Percentiles rank a stretch among this genome's conserved stretches.
These are phyloP conservation scores for Ustilago curta DNA, from an alignment of 1,284 basidiomycete genomes.

Conservation along the genomic window DNA sequence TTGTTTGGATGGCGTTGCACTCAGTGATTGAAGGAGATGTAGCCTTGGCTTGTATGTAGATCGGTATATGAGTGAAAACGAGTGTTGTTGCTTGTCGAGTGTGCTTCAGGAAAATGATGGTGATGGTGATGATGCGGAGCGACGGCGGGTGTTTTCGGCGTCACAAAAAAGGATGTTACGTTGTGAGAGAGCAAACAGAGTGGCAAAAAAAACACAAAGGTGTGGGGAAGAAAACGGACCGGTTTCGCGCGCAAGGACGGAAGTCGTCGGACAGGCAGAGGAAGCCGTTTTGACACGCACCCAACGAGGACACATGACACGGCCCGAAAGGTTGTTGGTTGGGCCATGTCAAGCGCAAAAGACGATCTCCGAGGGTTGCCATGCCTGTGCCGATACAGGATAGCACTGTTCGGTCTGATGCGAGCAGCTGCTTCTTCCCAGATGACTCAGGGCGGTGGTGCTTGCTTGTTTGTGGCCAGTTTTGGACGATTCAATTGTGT, in stretches of 20 bases:
- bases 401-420: too few species aligned
- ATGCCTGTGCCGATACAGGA: too few species aligned
- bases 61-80: background rate
- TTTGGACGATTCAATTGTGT: too few species aligned
- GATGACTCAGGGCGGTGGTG: too few species aligned
- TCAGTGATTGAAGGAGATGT: slow-evolving; percentile 8
- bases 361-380: background rate
- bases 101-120: background rate
- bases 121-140: background rate
- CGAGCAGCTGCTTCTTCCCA: too few species aligned
- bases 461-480: too few species aligned
- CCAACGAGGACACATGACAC: too few species aligned
- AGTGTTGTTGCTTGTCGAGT: background rate
- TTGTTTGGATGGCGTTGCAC: slow-evolving; percentile 5
- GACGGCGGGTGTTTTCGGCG: background rate
- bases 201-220: background rate
- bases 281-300: background rate
- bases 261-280: background rate
- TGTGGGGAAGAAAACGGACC: background rate
- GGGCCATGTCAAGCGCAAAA: background rate
- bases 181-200: background rate
- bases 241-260: too few species aligned
- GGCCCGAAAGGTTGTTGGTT: background rate
- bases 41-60: background rate
- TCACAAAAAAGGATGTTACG: background rate